These are phyloP conservation scores for Cladosporium sp. DNA, from an alignment of 2,329 filamentous ascomycete genomes.

Conservation along the genomic window DNA sequence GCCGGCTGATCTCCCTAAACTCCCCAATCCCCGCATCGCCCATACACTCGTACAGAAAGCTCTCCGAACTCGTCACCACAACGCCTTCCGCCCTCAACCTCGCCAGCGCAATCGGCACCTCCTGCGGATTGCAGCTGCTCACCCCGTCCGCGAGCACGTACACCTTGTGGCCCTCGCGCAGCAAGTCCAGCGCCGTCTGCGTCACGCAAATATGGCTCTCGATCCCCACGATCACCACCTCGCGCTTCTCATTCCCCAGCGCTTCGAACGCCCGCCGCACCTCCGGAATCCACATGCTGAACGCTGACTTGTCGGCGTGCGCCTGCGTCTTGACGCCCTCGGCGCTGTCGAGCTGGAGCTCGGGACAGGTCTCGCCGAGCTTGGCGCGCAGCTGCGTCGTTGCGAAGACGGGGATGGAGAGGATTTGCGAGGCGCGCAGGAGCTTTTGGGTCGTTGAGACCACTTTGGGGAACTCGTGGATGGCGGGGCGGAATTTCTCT, in stretches of 20 bases:
- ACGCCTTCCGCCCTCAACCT: constrained; percentile 70
- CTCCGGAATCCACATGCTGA: constrained; percentile 77
- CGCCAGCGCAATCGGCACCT: constrained; percentile 72
- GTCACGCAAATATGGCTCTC: constrained; percentile 92
- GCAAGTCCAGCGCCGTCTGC: constrained; percentile 80
- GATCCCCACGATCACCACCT: constrained; percentile 79
- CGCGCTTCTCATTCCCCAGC: constrained; percentile 38
- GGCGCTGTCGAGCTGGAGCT: constrained; percentile 52
- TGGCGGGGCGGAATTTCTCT: constrained; percentile 80
- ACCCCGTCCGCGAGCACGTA: constrained; percentile 88
- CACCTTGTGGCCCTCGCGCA: constrained; percentile 68
- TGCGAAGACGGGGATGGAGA: constrained; percentile 71
- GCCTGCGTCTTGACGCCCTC: constrained; percentile 37
- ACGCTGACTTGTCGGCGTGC: constrained; percentile 77
- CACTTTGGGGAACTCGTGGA: constrained; percentile 78
- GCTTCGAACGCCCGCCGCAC: constrained; percentile 45
- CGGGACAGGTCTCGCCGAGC: constrained; percentile 71
- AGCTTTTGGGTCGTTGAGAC: constrained; percentile 48
- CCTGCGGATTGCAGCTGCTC: constrained; percentile 75
- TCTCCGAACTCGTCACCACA: constrained; percentile 79
- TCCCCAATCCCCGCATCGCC: constrained; percentile 68
- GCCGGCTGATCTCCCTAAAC: constrained; percentile 64
- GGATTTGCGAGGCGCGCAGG: constrained; percentile 42
- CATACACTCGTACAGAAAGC: constrained; percentile 81
- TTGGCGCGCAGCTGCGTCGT: constrained; percentile 79